Conservation (phyloP, 768 basidiomycete genomes). For the Boletus bicolor region DNA sequence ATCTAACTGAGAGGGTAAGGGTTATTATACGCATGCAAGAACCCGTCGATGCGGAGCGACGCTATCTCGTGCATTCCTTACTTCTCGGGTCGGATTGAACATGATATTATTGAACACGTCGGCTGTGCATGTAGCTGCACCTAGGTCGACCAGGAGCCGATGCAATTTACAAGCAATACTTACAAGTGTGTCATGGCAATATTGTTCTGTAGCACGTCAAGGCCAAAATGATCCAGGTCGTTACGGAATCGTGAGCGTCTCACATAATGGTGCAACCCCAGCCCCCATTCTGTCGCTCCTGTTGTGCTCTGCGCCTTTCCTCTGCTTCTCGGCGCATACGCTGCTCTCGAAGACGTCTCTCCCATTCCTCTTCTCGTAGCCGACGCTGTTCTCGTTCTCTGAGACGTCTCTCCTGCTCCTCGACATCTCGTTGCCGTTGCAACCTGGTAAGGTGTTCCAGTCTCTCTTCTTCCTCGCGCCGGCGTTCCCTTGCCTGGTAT, state of each 20-base stretch:
- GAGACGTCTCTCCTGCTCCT: constrained; percentile 2
- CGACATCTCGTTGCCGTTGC: constrained; percentile 2
- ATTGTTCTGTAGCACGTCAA: neutral
- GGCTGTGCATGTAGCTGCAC: neutral
- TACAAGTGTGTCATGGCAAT: neutral
- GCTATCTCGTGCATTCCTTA: too few relatives aligned
- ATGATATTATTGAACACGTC: neutral
- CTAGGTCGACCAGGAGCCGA: neutral
- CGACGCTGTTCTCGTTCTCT: neutral
- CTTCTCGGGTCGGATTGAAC: neutral
- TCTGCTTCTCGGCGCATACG: constrained; percentile 3
- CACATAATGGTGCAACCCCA: constrained; percentile 31
- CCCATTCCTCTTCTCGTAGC: neutral
- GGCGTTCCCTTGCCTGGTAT: neutral
- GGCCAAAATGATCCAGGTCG: neutral
- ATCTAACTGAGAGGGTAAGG: too few relatives aligned
- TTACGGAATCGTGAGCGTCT: neutral
- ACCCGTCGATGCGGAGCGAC: too few relatives aligned
- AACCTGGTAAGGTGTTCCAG: neutral
- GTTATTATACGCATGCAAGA: too few relatives aligned
- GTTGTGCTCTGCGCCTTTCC: constrained; percentile 6
- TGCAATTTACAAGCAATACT: neutral
- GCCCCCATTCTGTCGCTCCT: neutral
- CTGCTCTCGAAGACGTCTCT: neutral
- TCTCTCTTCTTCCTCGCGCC: constrained; percentile 1